These are phyloP conservation scores for Salix exigua DNA, from an alignment of 345 rosid genomes.

Conservation along the genomic window DNA sequence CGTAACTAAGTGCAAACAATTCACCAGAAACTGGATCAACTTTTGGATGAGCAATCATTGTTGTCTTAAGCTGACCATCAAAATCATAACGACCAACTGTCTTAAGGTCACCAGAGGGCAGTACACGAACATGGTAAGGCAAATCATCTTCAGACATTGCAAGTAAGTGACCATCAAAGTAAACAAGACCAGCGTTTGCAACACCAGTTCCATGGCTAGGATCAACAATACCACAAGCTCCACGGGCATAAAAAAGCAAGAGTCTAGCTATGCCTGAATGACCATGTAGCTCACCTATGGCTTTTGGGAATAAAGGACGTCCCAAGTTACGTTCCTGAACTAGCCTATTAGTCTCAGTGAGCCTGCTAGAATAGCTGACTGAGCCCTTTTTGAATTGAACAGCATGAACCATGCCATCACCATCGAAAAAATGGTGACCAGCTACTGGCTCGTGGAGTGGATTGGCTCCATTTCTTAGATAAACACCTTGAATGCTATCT, in stretches of 20 bases:
- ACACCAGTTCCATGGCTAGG: constrained; percentile 68
- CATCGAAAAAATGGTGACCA: constrained; percentile 88
- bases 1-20: constrained; percentile 73
- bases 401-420: constrained; percentile 93
- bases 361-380: constrained; percentile 72
- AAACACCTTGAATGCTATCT: constrained; percentile 58
- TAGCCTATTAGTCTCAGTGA: constrained; percentile 71
- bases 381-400: constrained; percentile 51
- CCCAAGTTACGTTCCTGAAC: constrained; percentile 64
- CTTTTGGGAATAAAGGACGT: constrained; percentile 76
- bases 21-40: constrained; percentile 68
- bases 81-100: constrained; percentile 71
- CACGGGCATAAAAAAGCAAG: constrained; percentile 69
- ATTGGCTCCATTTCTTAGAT: constrained; percentile 80
- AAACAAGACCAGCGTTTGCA: constrained; percentile 83
- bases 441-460: constrained; percentile 80
- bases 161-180: constrained; percentile 59
- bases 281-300: constrained; percentile 89
- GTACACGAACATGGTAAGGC: constrained; percentile 69
- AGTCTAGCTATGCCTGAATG: constrained; percentile 81
- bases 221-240: constrained; percentile 57
- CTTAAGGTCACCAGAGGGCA: constrained; percentile 54
- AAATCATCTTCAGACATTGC: constrained; percentile 93
- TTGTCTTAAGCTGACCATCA: constrained; percentile 48
- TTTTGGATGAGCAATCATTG: constrained; percentile 95